Evolutionary conservation across 768 basidiomycete species (phyloP).

Genomic region (Lyophyllum semitale): DNA sequence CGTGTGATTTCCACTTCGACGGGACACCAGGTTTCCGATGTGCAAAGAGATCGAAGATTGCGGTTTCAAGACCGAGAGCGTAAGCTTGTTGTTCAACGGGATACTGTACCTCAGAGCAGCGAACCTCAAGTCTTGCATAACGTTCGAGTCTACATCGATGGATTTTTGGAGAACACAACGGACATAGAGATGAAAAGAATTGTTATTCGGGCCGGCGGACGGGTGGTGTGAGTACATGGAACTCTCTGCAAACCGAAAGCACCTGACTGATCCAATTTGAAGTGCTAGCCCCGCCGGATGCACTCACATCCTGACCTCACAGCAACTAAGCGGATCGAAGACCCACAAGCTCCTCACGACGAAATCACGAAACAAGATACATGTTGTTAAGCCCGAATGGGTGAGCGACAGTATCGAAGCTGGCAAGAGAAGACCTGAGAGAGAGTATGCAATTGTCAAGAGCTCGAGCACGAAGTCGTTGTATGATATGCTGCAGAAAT

Average conservation of each 20-base stretch:
- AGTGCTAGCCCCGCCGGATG: constrained; percentile 62
- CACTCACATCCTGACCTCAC: constrained; percentile 81
- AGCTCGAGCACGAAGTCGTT: constrained; percentile 37
- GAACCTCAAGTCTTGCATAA: constrained; percentile 37
- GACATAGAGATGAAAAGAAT: constrained; percentile 79
- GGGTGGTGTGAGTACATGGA: constrained; percentile 51
- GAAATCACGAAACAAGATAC: constrained; percentile 47
- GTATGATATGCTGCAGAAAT: constrained; percentile 35
- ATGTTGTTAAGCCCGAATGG: constrained; percentile 80
- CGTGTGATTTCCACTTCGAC: constrained; percentile 62
- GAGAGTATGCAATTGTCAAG: constrained; percentile 53
- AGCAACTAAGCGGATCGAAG: constrained; percentile 70
- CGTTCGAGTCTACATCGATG: constrained; percentile 69
- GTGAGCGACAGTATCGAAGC: constrained; percentile 64
- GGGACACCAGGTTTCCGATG: constrained; percentile 69
- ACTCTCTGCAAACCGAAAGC: background rate
- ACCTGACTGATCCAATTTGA: constrained; percentile 11
- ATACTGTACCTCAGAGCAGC: constrained; percentile 21
- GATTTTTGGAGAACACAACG: constrained; percentile 69
- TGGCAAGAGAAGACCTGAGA: constrained; percentile 63
- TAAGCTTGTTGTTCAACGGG: constrained; percentile 42
- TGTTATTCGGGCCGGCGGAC: constrained; percentile 67
- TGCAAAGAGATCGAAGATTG: constrained; percentile 31
- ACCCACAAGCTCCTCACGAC: constrained; percentile 61
- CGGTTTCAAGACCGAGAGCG: constrained; percentile 45